phyloP scores from a whole-genome alignment of 2,329 filamentous ascomycete genomes.

The Neoarthrinium moseri region DNA sequence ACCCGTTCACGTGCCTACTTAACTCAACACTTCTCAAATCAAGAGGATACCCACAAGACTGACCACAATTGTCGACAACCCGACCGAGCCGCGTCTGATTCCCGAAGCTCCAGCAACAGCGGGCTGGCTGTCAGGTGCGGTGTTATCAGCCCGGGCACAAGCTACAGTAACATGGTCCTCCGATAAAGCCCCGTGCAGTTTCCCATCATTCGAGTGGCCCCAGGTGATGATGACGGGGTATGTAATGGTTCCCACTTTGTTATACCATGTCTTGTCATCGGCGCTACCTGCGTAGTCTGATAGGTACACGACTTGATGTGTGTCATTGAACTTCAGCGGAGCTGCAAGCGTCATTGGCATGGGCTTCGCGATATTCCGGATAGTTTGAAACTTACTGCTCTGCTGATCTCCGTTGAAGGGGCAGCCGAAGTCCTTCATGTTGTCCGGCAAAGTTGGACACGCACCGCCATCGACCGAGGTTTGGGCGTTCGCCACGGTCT shows the following conservation, averaged over 20 bases:
- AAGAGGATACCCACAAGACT: neutral
- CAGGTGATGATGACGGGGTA: neutral
- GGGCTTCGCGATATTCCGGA: too few species aligned
- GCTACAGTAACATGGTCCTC: neutral
- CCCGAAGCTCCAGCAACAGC: neutral
- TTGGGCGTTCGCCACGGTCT: neutral
- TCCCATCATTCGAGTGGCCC: neutral
- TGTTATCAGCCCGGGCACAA: neutral
- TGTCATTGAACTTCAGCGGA: neutral
- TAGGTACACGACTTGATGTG: neutral
- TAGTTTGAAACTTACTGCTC: too few species aligned
- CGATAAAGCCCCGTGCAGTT: neutral
- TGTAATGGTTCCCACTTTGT: neutral
- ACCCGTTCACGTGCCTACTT: too few species aligned
- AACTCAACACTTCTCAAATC: neutral
- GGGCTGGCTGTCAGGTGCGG: neutral
- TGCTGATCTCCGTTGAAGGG: neutral
- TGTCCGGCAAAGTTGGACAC: neutral
- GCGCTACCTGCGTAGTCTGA: neutral
- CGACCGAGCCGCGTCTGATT: neutral
- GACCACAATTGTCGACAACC: neutral
- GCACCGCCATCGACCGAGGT: neutral
- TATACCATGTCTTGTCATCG: neutral
- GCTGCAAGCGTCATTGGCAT: neutral
- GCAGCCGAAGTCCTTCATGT: neutral